phyloP scores from a whole-genome alignment of 495 filamentous ascomycete genomes.

The Talaromyces borbonicus region DNA sequence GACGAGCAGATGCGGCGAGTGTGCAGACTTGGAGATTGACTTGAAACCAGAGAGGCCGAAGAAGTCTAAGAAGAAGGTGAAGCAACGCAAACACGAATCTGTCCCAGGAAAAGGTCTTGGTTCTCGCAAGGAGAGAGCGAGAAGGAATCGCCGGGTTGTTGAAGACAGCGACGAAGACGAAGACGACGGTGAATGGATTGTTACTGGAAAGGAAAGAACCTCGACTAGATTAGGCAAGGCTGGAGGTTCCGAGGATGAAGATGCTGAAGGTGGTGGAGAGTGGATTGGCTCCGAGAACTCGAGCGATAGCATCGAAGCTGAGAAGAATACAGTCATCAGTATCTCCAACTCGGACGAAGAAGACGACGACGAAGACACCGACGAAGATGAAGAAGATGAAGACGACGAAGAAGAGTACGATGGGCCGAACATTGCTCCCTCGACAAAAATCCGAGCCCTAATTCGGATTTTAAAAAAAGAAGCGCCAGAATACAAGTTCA shows the following conservation, averaged over 20 bases:
- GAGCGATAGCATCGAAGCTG: slow-evolving; percentile 42
- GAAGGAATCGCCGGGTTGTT: slow-evolving; percentile 44
- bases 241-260: slow-evolving; percentile 73
- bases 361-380: slow-evolving; percentile 27
- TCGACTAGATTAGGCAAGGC: slow-evolving; percentile 57
- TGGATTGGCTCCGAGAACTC: slow-evolving; percentile 59
- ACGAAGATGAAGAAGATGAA: slow-evolving; percentile 21
- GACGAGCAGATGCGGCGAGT: slow-evolving; percentile 59
- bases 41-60: slow-evolving; percentile 29
- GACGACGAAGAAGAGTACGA: slow-evolving; percentile 25
- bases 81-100: slow-evolving; percentile 13
- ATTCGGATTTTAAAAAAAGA: slow-evolving; percentile 75
- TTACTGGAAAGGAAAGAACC: slow-evolving; percentile 50
- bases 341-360: slow-evolving; percentile 25
- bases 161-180: slow-evolving; percentile 60
- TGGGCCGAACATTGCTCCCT: slow-evolving; percentile 50
- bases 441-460: slow-evolving; percentile 83
- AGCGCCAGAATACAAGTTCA: slow-evolving; percentile 74
- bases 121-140: slow-evolving; percentile 27
- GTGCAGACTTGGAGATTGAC: slow-evolving; percentile 46
- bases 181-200: slow-evolving; percentile 66
- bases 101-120: slow-evolving; percentile 14
- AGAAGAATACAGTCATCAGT: slow-evolving; percentile 21
- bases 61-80: slow-evolving; percentile 26
- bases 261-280: slow-evolving; percentile 76